Conservation (phyloP, 2,329 filamentous ascomycete genomes). For the Pseudocercospora vitis region DNA sequence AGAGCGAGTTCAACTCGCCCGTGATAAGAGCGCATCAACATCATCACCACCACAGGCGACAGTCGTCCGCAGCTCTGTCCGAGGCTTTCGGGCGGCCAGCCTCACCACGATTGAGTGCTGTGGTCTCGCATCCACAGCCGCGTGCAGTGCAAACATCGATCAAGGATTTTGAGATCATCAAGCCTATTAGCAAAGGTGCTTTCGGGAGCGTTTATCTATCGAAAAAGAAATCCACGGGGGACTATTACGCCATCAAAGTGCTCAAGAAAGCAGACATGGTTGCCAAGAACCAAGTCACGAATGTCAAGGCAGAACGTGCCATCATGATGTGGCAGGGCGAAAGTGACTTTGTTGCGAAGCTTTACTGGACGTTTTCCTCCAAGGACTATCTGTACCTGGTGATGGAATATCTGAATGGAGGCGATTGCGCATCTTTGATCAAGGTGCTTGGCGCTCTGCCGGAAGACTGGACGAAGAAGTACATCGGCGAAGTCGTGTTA, state of each 20-base stretch:
- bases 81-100: conserved; percentile 62
- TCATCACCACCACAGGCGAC: conserved; percentile 73
- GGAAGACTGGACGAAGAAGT: conserved; percentile 98
- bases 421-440: conserved; percentile 93
- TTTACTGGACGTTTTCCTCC: conserved; percentile 99
- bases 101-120: conserved; percentile 77
- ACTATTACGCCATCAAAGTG: conserved; percentile 98
- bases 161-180: conserved; percentile 99
- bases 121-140: conserved; percentile 76
- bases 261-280: conserved; percentile 99
- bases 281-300: conserved; percentile 98
- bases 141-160: conserved; percentile 91
- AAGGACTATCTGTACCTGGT: conserved; percentile 98
- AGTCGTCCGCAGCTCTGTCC: conserved; percentile 87
- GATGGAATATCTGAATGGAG: conserved; percentile 98
- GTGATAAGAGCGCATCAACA: conserved; percentile 54
- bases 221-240: conserved; percentile 97
- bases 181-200: conserved; percentile 97
- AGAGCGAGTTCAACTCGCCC: conserved; percentile 78
- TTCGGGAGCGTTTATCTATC: conserved; percentile 97
- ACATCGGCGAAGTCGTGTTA: conserved; percentile 92
- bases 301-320: conserved; percentile 95
- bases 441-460: conserved; percentile 89
- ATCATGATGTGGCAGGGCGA: conserved; percentile 99
- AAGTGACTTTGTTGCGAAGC: conserved; percentile 96